Base-by-base conservation (phyloP, 441 rosid genomes). In the Gossypium lobatum region DNA sequence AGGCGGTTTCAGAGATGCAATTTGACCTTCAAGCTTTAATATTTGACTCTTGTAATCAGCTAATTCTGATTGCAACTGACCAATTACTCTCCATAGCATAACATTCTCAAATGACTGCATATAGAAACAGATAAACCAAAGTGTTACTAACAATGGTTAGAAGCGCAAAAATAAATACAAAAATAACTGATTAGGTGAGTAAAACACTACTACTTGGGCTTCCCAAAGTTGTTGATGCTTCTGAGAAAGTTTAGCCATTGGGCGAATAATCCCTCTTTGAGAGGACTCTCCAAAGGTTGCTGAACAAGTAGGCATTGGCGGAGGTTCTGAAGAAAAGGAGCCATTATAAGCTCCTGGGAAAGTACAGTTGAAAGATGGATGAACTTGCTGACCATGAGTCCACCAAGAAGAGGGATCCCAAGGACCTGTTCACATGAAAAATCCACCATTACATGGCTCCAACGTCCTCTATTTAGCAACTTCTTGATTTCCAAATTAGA, bases 191-290 rank as follows among this genome's bases (percentile, higher is more conserved):
- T 66, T 3, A 31, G 54, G 11, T 52, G 61, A 46, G 39, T 48
- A 54, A 66, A 50, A 53, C 74, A 61, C 71, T 72, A 64, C 16
- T 80, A 79, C 84, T 75, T 82, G 85, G 74, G 86, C 83, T 63
- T 80, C 83, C 88, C 85, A 82, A 10, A 77, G 79, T 70, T 79
- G 77, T 64, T 80, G 83, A 62, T 85, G 88, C 78, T 79, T 82
- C 67, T 73, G 81, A 68, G 88, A 85, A 61, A 85, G 81, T 68
- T 79, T 80, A 71, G 72, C 71, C 3, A 10, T 62, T 20, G 83
- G 75, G 74, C 72, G 80, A 25, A 75, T 82, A 71, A 71, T 64
- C 42, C 85, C 83, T 70, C 76, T 85, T 63, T 71, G 77, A 63
- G 34, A 75, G 46, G 82, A 37, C 63, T 73, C 78, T 34, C 60